These are phyloP conservation scores for Yamadazyma akitaensis DNA, from an alignment of 805 yeast species.

Conservation along the genomic window DNA sequence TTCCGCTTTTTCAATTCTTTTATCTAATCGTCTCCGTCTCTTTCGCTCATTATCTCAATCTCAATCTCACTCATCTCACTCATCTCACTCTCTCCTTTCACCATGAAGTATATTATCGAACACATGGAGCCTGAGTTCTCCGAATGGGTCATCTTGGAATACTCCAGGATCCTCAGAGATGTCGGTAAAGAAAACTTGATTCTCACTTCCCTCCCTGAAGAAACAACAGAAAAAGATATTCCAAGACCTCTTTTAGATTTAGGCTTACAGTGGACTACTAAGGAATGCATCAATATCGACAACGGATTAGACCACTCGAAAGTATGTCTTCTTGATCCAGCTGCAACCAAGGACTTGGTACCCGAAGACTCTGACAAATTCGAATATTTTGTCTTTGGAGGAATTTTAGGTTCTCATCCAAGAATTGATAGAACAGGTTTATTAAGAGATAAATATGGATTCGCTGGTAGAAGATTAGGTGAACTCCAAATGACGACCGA, in stretches of 20 bases:
- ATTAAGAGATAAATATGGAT: slow-evolving; percentile 73
- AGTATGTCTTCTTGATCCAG: slow-evolving; percentile 87
- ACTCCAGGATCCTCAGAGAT: slow-evolving; percentile 75
- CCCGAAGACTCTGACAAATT: slow-evolving; percentile 66
- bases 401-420: slow-evolving; percentile 93
- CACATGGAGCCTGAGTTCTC: slow-evolving; percentile 98
- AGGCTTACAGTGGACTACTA: slow-evolving; percentile 79
- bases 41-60: neutral
- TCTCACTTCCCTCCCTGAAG: slow-evolving; percentile 70
- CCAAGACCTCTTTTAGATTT: slow-evolving; percentile 57
- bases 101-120: slow-evolving; percentile 88
- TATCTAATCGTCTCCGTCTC: no score
- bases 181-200: slow-evolving; percentile 75
- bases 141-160: slow-evolving; percentile 91
- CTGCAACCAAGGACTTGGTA: slow-evolving; percentile 67
- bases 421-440: slow-evolving; percentile 92
- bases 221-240: slow-evolving; percentile 57
- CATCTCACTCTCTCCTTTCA: neutral
- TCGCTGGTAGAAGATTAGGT: slow-evolving; percentile 84
- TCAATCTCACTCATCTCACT: neutral
- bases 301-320: slow-evolving; percentile 44
- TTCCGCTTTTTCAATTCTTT: no score
- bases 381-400: slow-evolving; percentile 93
- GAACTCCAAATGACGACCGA: slow-evolving; percentile 95
- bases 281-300: slow-evolving; percentile 59